Evolutionary conservation across 371 early-diverging fungal genomes (phyloP).

Genomic region (Entomophthora muscae): DNA sequence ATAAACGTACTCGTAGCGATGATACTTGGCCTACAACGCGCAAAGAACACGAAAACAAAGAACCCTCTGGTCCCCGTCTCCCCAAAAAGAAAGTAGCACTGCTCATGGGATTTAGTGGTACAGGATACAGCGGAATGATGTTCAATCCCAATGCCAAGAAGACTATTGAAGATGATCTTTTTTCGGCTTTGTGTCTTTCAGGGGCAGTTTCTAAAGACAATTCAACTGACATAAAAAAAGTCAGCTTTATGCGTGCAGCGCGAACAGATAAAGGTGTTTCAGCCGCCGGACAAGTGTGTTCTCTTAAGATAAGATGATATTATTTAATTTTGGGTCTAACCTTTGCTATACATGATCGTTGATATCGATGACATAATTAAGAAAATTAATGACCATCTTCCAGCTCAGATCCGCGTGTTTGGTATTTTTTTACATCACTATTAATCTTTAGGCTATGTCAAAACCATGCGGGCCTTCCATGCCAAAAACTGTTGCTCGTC

Average conservation of each 20-base stretch:
- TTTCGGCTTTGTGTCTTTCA: slow-evolving; percentile 48
- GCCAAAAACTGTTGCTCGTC: slow-evolving; percentile 83
- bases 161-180: slow-evolving; percentile 68
- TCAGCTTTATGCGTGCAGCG: slow-evolving; percentile 70
- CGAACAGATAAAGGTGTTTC: slow-evolving; percentile 99
- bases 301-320: slow-evolving; percentile 41
- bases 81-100: slow-evolving; percentile 83
- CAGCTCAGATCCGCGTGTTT: slow-evolving; percentile 72
- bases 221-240: slow-evolving; percentile 56
- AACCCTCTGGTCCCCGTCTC: slow-evolving; percentile 24
- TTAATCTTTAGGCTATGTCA: slow-evolving; percentile 35
- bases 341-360: slow-evolving; percentile 32
- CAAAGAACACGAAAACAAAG: neutral
- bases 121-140: slow-evolving; percentile 95
- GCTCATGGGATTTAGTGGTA: slow-evolving; percentile 80
- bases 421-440: slow-evolving; percentile 22
- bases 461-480: slow-evolving; percentile 64
- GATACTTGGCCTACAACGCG: neutral
- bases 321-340: neutral
- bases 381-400: slow-evolving; percentile 55
- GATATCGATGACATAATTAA: slow-evolving; percentile 47
- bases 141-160: slow-evolving; percentile 37
- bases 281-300: slow-evolving; percentile 90
- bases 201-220: slow-evolving; percentile 63
- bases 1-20: neutral